A percentile compares a stretch with the other conserved stretches of the same genome.
Conservation (phyloP, 2,329 filamentous ascomycete genomes). For the Emergomyces pasteurianus region DNA sequence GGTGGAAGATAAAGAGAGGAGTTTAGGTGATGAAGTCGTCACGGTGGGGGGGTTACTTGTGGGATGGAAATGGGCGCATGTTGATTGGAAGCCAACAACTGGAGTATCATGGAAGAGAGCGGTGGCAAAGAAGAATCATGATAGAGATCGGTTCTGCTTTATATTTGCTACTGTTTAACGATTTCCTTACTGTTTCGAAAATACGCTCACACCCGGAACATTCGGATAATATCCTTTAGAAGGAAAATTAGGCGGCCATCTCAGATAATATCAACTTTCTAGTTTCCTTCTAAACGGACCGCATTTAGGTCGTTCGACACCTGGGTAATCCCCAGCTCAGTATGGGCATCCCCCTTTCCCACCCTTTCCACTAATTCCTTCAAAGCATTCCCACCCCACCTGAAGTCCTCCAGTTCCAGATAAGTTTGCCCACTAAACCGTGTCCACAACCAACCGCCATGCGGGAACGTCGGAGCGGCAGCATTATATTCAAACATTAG, state of each 20-base stretch:
- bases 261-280: neutral
- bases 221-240: neutral
- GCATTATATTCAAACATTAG: slow-evolving; percentile 54
- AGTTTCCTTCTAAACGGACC: neutral
- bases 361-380: slow-evolving; percentile 45
- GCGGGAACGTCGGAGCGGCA: slow-evolving; percentile 53
- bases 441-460: slow-evolving; percentile 54
- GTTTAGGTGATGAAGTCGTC: neutral
- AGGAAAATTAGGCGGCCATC: too few species aligned
- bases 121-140: neutral
- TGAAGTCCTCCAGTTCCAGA: slow-evolving; percentile 67
- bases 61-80: neutral
- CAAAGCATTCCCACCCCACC: slow-evolving; percentile 51
- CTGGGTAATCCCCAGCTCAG: neutral
- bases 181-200: neutral
- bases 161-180: neutral
- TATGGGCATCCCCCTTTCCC: slow-evolving; percentile 28
- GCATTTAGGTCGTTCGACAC: neutral
- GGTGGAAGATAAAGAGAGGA: slow-evolving; percentile 5
- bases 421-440: slow-evolving; percentile 75
- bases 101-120: neutral
- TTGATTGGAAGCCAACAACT: neutral
- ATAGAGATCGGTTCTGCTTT: too few species aligned
- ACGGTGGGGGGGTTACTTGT: neutral
- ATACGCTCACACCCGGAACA: neutral